A percentile compares a stretch with the other conserved stretches of the same genome.
Evolutionary conservation across 192 early-diverging fungal species (phyloP).

Genomic region (Coemansia sp.): DNA sequence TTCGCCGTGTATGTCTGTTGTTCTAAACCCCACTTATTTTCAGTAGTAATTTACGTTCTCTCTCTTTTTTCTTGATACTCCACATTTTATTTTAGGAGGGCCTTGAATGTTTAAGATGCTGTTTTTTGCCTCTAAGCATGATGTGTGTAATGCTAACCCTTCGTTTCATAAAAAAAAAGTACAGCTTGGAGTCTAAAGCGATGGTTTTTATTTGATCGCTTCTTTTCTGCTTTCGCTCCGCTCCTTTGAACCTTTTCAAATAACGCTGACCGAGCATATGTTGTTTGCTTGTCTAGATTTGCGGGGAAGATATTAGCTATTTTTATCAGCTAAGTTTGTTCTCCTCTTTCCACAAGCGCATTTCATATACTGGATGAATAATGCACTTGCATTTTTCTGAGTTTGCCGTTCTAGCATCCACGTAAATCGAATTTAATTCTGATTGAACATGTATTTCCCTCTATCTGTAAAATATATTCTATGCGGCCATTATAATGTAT

Average conservation of each 20-base stretch:
- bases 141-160: too few species aligned
- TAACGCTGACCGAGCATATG: not conserved
- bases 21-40: not conserved
- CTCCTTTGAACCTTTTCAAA: not conserved
- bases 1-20: not conserved
- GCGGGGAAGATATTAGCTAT: not conserved
- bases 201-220: not conserved
- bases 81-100: not conserved
- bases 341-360: not conserved
- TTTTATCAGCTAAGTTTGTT: not conserved
- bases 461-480: too few species aligned
- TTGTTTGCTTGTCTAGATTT: not conserved
- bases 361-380: not conserved
- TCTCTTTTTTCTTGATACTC: constrained; percentile 1
- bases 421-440: too few species aligned
- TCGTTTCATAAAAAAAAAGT: too few species aligned
- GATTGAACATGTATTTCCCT: too few species aligned
- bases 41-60: not conserved
- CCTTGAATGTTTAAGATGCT: too few species aligned
- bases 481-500: too few species aligned
- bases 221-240: not conserved
- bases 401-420: too few species aligned
- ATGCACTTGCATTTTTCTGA: too few species aligned
- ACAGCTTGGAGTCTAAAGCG: too few species aligned
- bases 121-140: not conserved